Percentiles rank a stretch among this genome's conserved stretches.
Conservation (phyloP, 2,329 filamentous ascomycete species). For the Aulographum hederae region DNA sequence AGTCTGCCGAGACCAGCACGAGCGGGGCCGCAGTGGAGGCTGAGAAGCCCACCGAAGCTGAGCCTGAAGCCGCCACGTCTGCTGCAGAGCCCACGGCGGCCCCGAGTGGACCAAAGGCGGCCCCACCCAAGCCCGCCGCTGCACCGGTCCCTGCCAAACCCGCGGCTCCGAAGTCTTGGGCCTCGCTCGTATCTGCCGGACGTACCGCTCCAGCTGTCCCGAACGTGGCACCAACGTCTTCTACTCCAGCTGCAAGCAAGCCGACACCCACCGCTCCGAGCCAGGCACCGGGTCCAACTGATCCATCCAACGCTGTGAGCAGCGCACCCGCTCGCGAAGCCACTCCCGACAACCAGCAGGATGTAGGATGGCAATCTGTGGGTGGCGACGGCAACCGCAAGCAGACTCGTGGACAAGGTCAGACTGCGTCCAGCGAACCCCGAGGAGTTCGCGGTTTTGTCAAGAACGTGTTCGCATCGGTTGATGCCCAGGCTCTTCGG, state of each 20-base stretch:
- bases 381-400: conserved; percentile 63
- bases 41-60: conserved; percentile 45
- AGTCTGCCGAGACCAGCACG: conserved; percentile 10
- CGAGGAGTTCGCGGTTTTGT: conserved; percentile 47
- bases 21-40: conserved; percentile 15
- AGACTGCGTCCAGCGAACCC: conserved; percentile 48
- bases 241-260: no score
- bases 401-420: conserved; percentile 55
- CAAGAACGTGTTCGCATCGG: conserved; percentile 85
- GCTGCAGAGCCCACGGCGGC: conserved; percentile 39
- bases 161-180: conserved; percentile 48
- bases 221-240: conserved; percentile 1
- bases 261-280: conserved; percentile 13
- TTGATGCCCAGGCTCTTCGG: conserved; percentile 56
- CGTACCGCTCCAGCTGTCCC: conserved; percentile 22
- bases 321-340: conserved; percentile 16
- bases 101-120: conserved; percentile 27
- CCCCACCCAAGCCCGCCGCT: conserved; percentile 37
- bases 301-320: conserved; percentile 16
- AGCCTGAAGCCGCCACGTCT: conserved; percentile 33
- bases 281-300: conserved; percentile 15
- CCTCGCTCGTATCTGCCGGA: conserved; percentile 41
- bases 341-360: conserved; percentile 25
- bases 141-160: conserved; percentile 30
- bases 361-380: conserved; percentile 78